Conservation (phyloP, 2,329 filamentous ascomycete genomes). For the Fusarium xyrophilum region DNA sequence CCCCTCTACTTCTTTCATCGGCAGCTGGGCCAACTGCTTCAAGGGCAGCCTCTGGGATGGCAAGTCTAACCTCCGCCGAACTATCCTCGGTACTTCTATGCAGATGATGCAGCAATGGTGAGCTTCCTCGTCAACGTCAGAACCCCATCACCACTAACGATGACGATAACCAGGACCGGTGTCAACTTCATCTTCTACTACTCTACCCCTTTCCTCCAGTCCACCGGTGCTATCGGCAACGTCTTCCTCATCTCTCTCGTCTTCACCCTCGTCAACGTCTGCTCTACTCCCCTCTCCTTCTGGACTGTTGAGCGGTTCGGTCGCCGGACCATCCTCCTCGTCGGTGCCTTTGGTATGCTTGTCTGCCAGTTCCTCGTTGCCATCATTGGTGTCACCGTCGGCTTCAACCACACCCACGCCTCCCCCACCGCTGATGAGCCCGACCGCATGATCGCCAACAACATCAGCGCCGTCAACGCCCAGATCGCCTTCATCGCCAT, state of each 20-base stretch:
- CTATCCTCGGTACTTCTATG: conserved; percentile 71
- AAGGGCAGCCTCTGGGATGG: conserved; percentile 43
- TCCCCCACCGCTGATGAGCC: conserved; percentile 51
- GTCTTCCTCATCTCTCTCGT: conserved; percentile 84
- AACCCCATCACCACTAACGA: not conserved
- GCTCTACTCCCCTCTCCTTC: conserved; percentile 86
- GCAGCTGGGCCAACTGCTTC: conserved; percentile 36
- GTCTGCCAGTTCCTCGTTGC: conserved; percentile 87
- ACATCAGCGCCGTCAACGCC: conserved; percentile 58
- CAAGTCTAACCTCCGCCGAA: conserved; percentile 50
- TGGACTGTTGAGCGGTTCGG: conserved; percentile 83
- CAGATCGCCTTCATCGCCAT: conserved; percentile 90
- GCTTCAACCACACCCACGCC: conserved; percentile 57
- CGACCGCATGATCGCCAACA: conserved; percentile 53
- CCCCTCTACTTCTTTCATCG: conserved; percentile 17
- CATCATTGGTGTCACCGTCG: conserved; percentile 72
- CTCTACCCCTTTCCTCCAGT: conserved; percentile 83
- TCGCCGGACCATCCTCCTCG: conserved; percentile 79
- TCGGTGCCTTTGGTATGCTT: conserved; percentile 82
- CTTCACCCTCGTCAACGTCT: conserved; percentile 87
- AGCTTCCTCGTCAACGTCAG: not conserved
- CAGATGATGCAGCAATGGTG: conserved; percentile 81
- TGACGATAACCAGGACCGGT: conserved; percentile 65
- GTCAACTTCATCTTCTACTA: conserved; percentile 95
- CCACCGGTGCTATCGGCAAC: conserved; percentile 76